These are phyloP conservation scores for Trypanosoma avium DNA, from an alignment of 208 protist species.

Conservation along the genomic window DNA sequence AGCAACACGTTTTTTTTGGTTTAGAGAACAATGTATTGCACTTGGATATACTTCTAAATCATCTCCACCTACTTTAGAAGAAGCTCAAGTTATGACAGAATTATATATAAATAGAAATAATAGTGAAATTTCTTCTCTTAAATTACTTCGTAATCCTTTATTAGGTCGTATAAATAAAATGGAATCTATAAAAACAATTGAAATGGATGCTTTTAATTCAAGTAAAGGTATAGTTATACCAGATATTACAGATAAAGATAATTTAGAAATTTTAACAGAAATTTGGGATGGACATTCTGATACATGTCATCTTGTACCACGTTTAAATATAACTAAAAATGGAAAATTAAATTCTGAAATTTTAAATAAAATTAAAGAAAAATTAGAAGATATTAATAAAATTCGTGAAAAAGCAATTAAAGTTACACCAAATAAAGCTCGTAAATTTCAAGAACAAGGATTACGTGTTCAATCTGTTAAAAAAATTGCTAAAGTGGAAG, in stretches of 20 bases:
- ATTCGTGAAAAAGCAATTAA: conserved; percentile 43
- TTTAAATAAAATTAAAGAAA: conserved; percentile 32
- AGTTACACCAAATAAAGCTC: conserved; percentile 36
- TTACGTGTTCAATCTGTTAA: conserved; percentile 42
- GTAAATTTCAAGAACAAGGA: conserved; percentile 41
- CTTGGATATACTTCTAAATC: conserved; percentile 35
- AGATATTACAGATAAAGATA: conserved; percentile 43
- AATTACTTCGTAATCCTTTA: conserved; percentile 51
- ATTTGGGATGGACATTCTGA: conserved; percentile 75
- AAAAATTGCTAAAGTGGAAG: conserved; percentile 35
- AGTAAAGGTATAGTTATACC: conserved; percentile 62
- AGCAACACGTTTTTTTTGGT: conserved; percentile 69
- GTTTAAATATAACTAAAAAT: conserved; percentile 11
- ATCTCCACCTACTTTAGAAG: conserved; percentile 43
- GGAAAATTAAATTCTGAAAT: conserved; percentile 5
- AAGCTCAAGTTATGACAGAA: conserved; percentile 38
- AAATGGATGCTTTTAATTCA: conserved; percentile 56
- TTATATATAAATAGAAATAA: conserved; percentile 70
- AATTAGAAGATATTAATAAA: conserved; percentile 43
- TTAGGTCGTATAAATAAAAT: conserved; percentile 64
- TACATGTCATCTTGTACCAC: conserved; percentile 40
- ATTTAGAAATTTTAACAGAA: conserved; percentile 62
- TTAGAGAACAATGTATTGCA: conserved; percentile 66
- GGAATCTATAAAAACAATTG: conserved; percentile 49
- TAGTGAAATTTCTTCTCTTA: conserved; percentile 53